Evolutionary conservation across 345 rosid species (phyloP), one percentile per base, ranked within the genome.

Genomic region (Moringa oleifera): DNA sequence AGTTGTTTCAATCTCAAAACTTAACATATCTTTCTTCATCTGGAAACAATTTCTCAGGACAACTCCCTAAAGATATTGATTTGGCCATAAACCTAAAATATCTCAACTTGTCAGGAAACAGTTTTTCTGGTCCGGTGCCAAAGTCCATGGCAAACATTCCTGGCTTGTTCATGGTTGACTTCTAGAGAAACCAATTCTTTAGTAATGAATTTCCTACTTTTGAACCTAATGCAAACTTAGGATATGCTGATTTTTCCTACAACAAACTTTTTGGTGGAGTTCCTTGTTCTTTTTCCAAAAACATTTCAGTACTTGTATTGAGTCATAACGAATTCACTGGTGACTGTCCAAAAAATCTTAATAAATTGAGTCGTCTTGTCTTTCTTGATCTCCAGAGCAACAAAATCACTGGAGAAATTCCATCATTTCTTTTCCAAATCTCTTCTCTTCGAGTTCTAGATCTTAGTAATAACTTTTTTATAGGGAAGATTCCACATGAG

Each of bases 381-480:
- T 58, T 63, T 58, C 79, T 81, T 65, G 85, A 79, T n/a, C 75
- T 81, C 55, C 78, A 76, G 16, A 74, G 65, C 64, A 79, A 1
- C 70, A n/a, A n/a, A n/a, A n/a, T 81, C 46, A 59, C 63, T 2
- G 80, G 79, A 19, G 59, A 66, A n/a, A 54, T 76, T 23, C 78
- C 78, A 31, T 28, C 18, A 25, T 49, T 62, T 15, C 41, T 70
- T 46, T 70, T 63, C 23, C 62, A 25, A 36, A 18, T 79, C 11
- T 65, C 79, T 7, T 57, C 76, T 25, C 63, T 81, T 18, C 66
- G 55, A n/a, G 22, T 74, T 0, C 67, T 79, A 57, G 76, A 73
- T 66, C 69, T 81, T 10, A 49, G 78, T 51, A 76, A 72, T 33
- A 76, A 74, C 41, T 74, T 68, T 21, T 47, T 76, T 6, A 11